Base-by-base conservation (phyloP, 2,329 filamentous ascomycete genomes). In the Aspergillus persii region DNA sequence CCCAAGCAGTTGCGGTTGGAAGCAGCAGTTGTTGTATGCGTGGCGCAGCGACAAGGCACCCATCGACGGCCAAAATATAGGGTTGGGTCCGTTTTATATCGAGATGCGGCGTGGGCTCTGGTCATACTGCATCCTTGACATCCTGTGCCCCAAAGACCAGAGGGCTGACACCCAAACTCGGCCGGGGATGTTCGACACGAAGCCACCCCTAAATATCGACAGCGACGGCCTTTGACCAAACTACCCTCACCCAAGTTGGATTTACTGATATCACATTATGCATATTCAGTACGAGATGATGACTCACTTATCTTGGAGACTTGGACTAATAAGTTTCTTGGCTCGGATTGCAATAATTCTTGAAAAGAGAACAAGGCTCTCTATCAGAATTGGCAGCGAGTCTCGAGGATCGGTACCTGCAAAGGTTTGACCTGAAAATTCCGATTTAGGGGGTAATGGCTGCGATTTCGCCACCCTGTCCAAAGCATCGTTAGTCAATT, bases 41-140 rank as follows among this genome's bases (percentile, higher is more conserved):
- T 62, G 8, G 60, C 58, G 4, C 57, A 62, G 27, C n/a, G 48
- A 3, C 57, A 55, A 26, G 60, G 60, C 3, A 11, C 60, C 8
- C 60, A 62, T 50, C 60, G 60, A 62, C 31, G 60, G 60, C 3
- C 31, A 49, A 8, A 44, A 8, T 1, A 44, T 62, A 3, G 52
- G 49, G 6, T 41, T 62, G 2, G 50, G 47, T 4, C 52, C 61
- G 36, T 41, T 41, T 18, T 12, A n/a, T 41, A 41, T 41, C 36
- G 36, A 41, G n/a, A n/a, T 7, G 36, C 36, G 36, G 15, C 36
- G 36, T n/a, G 12, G 36, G 3, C 4, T 41, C 1, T 41, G 36
- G 36, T 41, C 36, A 5, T n/a, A 41, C 36, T 41, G 36, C 36
- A n/a, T n/a, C 1, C 4, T 41, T 12, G 36, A n/a, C 15, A 41